A percentile compares a stretch with the other conserved stretches of the same genome.
These are phyloP conservation scores for Suillus variegatus DNA, from an alignment of 768 basidiomycete genomes.

Conservation along the genomic window DNA sequence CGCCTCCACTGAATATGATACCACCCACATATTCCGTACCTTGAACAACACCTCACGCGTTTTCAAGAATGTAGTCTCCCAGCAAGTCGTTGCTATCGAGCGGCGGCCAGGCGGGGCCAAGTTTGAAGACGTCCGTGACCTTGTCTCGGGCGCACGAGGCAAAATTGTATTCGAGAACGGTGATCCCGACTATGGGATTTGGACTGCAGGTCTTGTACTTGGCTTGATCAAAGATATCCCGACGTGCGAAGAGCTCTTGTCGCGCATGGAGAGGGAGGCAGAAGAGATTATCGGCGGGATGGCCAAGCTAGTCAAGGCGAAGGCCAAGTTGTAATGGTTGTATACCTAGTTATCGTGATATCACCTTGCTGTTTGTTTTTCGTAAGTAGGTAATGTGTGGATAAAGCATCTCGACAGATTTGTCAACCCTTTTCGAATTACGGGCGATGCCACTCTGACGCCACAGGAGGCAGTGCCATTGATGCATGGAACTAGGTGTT, in stretches of 20 bases:
- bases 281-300: constrained; percentile 63
- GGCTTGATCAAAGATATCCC: constrained; percentile 85
- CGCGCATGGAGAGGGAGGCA: constrained; percentile 71
- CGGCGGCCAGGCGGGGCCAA: constrained; percentile 79
- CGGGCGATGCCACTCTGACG: not conserved
- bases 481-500: too few species aligned
- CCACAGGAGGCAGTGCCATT: not conserved
- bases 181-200: constrained; percentile 86
- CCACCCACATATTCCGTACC: constrained; percentile 89
- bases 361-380: not conserved
- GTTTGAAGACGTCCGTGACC: constrained; percentile 81
- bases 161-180: constrained; percentile 79
- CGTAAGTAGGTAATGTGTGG: not conserved
- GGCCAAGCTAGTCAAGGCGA: constrained; percentile 23
- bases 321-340: constrained; percentile 21
- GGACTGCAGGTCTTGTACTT: constrained; percentile 67
- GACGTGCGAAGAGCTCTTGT: constrained; percentile 72
- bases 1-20: constrained; percentile 78
- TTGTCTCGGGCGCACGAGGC: constrained; percentile 73
- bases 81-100: constrained; percentile 86
- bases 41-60: constrained; percentile 83
- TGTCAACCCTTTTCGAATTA: not conserved
- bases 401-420: not conserved
- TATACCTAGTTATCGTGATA: not conserved
- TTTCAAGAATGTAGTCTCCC: constrained; percentile 80